Conservation (phyloP, 2,329 filamentous ascomycete genomes). For the Trichoderma polysporum region DNA sequence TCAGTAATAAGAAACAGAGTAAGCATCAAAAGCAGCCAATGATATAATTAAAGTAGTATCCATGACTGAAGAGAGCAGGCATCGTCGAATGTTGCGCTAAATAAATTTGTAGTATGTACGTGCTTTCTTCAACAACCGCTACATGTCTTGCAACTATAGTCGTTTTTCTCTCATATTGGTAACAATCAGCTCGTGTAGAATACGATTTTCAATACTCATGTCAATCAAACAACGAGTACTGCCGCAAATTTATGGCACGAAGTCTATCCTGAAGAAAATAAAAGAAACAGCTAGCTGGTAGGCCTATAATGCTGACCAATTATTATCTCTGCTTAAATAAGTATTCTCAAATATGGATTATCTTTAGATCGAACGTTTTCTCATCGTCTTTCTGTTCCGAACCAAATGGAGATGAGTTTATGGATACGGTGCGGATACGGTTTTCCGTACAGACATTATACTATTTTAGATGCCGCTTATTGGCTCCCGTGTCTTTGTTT, state of each 20-base stretch:
- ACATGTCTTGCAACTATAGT: not conserved
- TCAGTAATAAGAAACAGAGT: not conserved
- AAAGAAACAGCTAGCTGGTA: not conserved
- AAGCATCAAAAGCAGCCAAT: not conserved
- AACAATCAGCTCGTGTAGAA: no score
- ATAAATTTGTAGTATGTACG: not conserved
- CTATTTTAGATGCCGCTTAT: not conserved
- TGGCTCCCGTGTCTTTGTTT: not conserved
- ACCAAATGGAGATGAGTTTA: not conserved
- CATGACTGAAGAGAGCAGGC: not conserved
- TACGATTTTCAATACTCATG: no score
- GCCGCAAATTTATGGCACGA: not conserved
- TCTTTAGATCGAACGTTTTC: not conserved
- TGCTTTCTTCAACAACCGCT: not conserved
- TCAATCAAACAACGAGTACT: not conserved
- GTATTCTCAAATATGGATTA: not conserved
- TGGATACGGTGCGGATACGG: conserved; percentile 10
- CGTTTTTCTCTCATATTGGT: not conserved
- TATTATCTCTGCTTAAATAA: not conserved
- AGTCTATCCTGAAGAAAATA: no score
- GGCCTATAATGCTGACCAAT: not conserved
- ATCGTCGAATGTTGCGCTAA: no score
- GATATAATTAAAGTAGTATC: not conserved
- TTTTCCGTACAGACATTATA: not conserved
- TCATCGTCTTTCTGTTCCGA: not conserved